Base-by-base conservation (phyloP, 2,329 filamentous ascomycete genomes). In the Claviceps africana region DNA sequence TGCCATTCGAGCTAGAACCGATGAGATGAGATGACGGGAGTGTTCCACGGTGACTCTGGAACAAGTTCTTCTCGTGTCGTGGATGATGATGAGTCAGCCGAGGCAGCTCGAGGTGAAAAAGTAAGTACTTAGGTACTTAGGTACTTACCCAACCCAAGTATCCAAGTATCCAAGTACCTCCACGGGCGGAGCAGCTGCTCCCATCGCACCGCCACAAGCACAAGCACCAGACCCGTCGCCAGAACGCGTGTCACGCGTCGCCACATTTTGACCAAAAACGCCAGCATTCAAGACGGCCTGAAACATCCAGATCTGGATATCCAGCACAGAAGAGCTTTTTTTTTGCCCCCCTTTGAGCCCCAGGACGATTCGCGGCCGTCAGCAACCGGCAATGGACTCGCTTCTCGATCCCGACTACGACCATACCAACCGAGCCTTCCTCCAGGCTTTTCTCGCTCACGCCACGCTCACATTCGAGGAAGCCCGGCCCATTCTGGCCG, bases 401-500 rank as follows among this genome's bases (percentile, higher is more conserved):
- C 59, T 65, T 19, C 48, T 69, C 11, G 62, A 61, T 3, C 56
- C 57, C 1, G 65, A 67, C 22, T 79, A 77, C 61, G 64, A 66
- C 52, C 73, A 94, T 64, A 76, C 76, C 56, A 86, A 96, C 65
- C 84, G 88, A 53, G 90, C 91, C 9, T 95, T 98, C 63, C 74
- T 97, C 0, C 93, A 98, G 68, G 86, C 87, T 48, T 82, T 98
- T 58, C 76, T 96, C 66, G 81, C 86, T 3, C 82, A 83, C 48
- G 85, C 86, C 22, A 81, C 82, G 45, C 75, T 97, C 66, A 94
- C 87, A 0, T 80, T 86, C 56, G 74, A 81, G 51, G 81, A 94
- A 61, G 82, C 83, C 13, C 81, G 81, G 60, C 78, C 81, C 1
- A 72, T 96, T 25, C 74, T 97, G 15, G 88, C 90, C 3, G 78